Conservation (phyloP, 2,329 filamentous ascomycete species). For the Phialophora expanda region DNA sequence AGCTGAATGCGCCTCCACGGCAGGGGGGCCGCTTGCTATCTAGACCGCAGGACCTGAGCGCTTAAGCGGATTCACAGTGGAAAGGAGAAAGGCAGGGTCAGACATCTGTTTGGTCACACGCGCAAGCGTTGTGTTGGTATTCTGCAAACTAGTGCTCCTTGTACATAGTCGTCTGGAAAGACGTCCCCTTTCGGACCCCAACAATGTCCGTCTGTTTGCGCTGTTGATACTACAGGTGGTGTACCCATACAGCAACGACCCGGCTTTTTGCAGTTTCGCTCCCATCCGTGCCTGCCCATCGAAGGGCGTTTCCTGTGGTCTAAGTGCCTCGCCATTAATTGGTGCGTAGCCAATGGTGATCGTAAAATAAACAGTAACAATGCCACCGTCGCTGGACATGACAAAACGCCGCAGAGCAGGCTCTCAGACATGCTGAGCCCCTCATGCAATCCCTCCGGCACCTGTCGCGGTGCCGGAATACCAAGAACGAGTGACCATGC, state of each 20-base stretch:
- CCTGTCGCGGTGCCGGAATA: constrained; percentile 3
- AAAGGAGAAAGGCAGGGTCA: neutral
- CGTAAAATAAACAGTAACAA: constrained; percentile 14
- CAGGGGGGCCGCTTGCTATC: neutral
- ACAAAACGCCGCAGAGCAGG: neutral
- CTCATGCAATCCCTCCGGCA: neutral
- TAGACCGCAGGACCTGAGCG: neutral
- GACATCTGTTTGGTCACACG: neutral
- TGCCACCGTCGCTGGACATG: constrained; percentile 15
- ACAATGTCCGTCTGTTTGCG: neutral
- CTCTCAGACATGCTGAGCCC: neutral
- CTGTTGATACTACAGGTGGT: neutral
- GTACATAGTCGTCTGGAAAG: neutral
- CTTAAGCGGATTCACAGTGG: neutral
- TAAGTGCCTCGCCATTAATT: constrained; percentile 8
- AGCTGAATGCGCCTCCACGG: constrained; percentile 11
- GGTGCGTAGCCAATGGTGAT: constrained; percentile 15
- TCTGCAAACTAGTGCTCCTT: constrained; percentile 1
- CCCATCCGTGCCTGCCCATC: constrained; percentile 6
- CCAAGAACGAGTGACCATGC: constrained; percentile 5
- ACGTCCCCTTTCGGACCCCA: neutral
- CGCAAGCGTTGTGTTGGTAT: neutral
- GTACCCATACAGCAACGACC: neutral
- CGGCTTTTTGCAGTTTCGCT: constrained; percentile 4
- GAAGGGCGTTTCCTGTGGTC: constrained; percentile 11